phyloP scores from a whole-genome alignment of 1,284 basidiomycete genomes.

The Anthracocystis panici-leucophaei region DNA sequence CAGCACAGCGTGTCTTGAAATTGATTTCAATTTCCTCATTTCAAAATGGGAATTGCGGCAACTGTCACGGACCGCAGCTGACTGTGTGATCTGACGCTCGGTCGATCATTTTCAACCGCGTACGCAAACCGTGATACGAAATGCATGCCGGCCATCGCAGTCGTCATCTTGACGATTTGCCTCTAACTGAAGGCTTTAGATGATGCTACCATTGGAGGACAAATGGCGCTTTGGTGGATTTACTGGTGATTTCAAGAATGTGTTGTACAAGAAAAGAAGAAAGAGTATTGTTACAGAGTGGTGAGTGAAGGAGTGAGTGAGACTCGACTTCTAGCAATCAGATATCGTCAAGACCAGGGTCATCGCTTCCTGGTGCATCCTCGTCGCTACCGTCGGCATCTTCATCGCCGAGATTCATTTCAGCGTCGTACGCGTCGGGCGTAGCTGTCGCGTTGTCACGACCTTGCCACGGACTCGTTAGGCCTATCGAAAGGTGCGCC shows the following conservation, averaged over 20 bases:
- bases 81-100: constrained; percentile 6
- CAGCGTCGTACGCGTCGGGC: constrained; percentile 14
- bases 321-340: constrained; percentile 7
- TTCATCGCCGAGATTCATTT: constrained; percentile 28
- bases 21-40: background rate
- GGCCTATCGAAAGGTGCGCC: background rate
- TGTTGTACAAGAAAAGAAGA: constrained; percentile 3
- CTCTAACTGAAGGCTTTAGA: no score
- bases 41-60: no score
- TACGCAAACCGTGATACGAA: no score
- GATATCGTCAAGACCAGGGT: constrained; percentile 36
- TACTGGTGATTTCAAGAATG: background rate
- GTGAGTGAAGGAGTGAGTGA: background rate
- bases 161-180: no score
- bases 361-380: constrained; percentile 51
- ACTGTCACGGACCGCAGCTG: constrained; percentile 1
- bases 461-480: constrained; percentile 11
- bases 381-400: constrained; percentile 52
- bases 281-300: constrained; percentile 3
- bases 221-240: no score
- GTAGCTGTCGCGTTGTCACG: constrained; percentile 14
- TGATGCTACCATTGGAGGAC: no score
- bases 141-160: no score
- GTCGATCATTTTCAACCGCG: background rate
- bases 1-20: background rate